Evolutionary conservation across 1,139 yeast species (phyloP).

Genomic region (Sugiyamaella paludigena): DNA sequence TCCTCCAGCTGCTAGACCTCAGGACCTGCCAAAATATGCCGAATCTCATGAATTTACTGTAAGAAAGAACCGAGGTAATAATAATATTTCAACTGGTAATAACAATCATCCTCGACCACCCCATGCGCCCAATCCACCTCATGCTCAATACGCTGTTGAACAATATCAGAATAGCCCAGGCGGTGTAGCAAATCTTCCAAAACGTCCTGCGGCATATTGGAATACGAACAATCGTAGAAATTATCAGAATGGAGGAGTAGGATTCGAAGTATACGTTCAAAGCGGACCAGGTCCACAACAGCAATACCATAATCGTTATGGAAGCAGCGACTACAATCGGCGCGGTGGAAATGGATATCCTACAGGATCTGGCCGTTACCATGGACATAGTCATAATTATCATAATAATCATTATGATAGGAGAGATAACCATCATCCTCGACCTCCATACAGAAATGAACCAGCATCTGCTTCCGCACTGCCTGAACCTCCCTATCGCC

Average conservation of each 20-base stretch:
- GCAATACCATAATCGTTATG: too few relatives aligned
- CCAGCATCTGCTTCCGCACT: conserved; percentile 8
- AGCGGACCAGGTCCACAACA: too few relatives aligned
- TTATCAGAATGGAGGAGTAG: too few relatives aligned
- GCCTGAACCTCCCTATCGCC: conserved; percentile 11
- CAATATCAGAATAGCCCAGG: too few relatives aligned
- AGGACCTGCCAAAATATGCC: conserved; percentile 67
- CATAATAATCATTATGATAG: conserved; percentile 4
- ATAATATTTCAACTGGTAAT: conserved; percentile 8
- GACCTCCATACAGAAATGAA: conserved; percentile 1
- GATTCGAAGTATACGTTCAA: too few relatives aligned
- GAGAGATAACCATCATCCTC: conserved; percentile 8
- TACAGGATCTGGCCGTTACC: too few relatives aligned
- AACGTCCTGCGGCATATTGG: too few relatives aligned
- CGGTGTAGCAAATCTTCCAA: too few relatives aligned
- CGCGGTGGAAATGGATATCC: too few relatives aligned
- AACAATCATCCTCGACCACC: conserved; percentile 11
- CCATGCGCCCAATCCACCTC: conserved; percentile 25
- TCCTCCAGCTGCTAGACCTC: conserved; percentile 57
- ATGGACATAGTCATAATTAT: conserved; percentile 7
- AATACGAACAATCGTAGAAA: too few relatives aligned
- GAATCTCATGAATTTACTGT: conserved; percentile 89
- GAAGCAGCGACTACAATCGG: too few relatives aligned
- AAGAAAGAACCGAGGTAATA: conserved; percentile 54
- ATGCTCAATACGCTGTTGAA: conserved; percentile 9